Evolutionary conservation across 805 yeast species (phyloP).

Genomic region (Cephaloascus albidus): DNA sequence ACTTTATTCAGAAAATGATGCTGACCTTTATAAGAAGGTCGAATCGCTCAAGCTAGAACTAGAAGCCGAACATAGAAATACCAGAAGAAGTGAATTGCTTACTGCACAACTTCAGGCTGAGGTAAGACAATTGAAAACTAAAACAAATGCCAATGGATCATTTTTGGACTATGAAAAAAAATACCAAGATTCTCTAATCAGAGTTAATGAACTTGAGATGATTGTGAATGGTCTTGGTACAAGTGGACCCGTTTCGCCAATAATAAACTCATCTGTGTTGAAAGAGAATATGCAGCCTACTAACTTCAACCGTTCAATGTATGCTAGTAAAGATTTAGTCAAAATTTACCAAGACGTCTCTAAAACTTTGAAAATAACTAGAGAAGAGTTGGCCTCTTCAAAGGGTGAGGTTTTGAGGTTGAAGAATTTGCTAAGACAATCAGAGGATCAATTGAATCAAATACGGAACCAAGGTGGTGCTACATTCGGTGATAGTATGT

Average conservation of each 20-base stretch:
- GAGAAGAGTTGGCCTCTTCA: slow-evolving; percentile 29
- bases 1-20: not conserved
- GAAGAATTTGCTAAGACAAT: slow-evolving; percentile 28
- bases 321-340: slow-evolving; percentile 34
- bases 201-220: slow-evolving; percentile 22
- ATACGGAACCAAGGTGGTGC: slow-evolving; percentile 19
- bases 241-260: slow-evolving; percentile 4
- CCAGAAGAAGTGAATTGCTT: not conserved
- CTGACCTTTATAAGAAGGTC: not conserved
- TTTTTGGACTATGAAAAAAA: slow-evolving; percentile 24
- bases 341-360: slow-evolving; percentile 41
- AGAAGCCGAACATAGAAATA: not conserved
- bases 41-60: not conserved
- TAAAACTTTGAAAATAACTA: slow-evolving; percentile 30
- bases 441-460: slow-evolving; percentile 29
- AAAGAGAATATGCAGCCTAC: not conserved
- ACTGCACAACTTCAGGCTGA: not conserved
- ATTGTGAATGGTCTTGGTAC: slow-evolving; percentile 1
- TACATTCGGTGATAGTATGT: slow-evolving; percentile 15
- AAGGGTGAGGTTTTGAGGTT: slow-evolving; percentile 32
- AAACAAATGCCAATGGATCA: not conserved
- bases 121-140: not conserved
- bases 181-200: slow-evolving; percentile 21
- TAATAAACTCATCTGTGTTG: slow-evolving; percentile 4
- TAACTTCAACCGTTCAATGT: not conserved